A percentile compares a stretch with the other conserved stretches of the same genome.
phyloP scores from a whole-genome alignment of 176 grass and related monocot species.

The Aegilops speltoides region DNA sequence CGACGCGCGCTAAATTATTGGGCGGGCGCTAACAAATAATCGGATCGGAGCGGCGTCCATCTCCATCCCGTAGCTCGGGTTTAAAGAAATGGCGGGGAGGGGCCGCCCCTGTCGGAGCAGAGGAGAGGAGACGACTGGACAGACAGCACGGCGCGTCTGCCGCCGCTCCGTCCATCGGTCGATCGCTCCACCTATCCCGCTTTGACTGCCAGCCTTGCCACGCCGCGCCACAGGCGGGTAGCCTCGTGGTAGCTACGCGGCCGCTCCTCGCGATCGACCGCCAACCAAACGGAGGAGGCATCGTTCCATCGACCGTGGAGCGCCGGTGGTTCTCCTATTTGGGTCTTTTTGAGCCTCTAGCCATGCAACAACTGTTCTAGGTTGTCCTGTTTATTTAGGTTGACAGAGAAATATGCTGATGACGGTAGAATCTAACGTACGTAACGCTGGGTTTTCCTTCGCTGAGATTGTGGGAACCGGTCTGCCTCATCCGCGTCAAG shows the following conservation, averaged over 20 bases:
- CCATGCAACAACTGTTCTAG: too few species aligned
- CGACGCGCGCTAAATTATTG: background rate
- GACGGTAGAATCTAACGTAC: too few species aligned
- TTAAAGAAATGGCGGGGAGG: conserved; percentile 12
- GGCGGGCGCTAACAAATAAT: background rate
- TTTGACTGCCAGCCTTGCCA: conserved; percentile 24
- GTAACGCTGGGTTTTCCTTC: too few species aligned
- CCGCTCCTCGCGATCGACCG: background rate
- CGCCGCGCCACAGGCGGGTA: background rate
- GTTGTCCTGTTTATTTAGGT: too few species aligned
- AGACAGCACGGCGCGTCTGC: background rate
- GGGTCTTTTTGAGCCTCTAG: too few species aligned
- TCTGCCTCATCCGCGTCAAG: too few species aligned
- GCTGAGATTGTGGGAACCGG: too few species aligned
- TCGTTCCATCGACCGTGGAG: background rate
- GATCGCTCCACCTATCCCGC: background rate
- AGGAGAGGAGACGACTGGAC: background rate
- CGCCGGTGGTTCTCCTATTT: background rate
- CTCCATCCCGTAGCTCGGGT: background rate
- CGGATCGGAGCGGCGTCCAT: background rate
- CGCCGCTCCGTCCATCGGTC: background rate
- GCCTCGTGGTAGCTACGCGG: background rate
- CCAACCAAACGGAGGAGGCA: background rate
- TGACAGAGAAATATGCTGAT: too few species aligned
- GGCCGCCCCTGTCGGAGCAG: background rate